phyloP scores from a whole-genome alignment of 169 alveolate genomes.

The Amoebophrya sp. region DNA sequence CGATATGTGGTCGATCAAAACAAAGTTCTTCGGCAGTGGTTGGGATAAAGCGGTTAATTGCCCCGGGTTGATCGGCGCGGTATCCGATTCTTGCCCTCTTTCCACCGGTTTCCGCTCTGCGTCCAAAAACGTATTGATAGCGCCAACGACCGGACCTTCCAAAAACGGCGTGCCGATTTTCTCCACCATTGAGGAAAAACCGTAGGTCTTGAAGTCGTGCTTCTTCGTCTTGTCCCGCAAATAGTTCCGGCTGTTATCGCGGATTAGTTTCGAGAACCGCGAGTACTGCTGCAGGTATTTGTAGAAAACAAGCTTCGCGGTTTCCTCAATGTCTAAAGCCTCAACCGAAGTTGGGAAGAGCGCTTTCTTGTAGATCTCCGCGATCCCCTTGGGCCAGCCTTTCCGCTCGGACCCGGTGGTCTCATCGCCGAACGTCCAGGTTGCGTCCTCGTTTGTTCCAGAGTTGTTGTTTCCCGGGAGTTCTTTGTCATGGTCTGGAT shows the following conservation, averaged over 20 bases:
- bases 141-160: too few species aligned
- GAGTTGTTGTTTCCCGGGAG: not conserved
- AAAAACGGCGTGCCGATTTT: too few species aligned
- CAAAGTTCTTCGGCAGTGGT: not conserved
- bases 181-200: not conserved
- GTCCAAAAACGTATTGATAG: too few species aligned
- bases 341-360: not conserved
- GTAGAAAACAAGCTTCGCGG: slow-evolving; percentile 8
- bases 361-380: not conserved
- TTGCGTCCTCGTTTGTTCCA: too few species aligned
- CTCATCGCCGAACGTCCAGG: not conserved
- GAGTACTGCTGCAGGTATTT: not conserved
- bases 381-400: not conserved
- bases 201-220: slow-evolving; percentile 17
- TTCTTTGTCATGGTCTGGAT: too few species aligned
- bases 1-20: too few species aligned
- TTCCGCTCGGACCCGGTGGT: not conserved
- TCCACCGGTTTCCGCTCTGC: too few species aligned
- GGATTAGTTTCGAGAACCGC: not conserved
- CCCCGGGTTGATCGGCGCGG: not conserved
- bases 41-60: not conserved
- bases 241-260: not conserved
- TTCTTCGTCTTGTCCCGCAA: not conserved
- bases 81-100: not conserved
- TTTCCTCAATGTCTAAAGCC: not conserved